These are phyloP conservation scores for Hirsutella thompsonii DNA, from an alignment of 2,329 filamentous ascomycete genomes.

Conservation along the genomic window DNA sequence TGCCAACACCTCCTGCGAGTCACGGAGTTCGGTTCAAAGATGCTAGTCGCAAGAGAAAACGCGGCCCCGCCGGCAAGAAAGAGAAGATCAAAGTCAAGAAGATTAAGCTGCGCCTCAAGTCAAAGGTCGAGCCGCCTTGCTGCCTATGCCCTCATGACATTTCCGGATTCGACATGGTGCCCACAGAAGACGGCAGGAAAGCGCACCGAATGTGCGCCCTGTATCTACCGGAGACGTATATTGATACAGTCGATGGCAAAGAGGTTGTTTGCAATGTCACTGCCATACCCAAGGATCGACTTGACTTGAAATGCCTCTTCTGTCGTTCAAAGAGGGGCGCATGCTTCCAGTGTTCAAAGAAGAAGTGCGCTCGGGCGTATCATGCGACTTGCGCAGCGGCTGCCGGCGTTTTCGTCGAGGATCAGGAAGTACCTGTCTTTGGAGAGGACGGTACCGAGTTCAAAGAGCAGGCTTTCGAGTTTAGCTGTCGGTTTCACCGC, in stretches of 20 bases:
- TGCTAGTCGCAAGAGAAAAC: conserved; percentile 49
- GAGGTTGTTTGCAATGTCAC: conserved; percentile 68
- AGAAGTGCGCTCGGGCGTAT: conserved; percentile 87
- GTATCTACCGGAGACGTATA: conserved; percentile 85
- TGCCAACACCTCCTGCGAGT: conserved; percentile 68
- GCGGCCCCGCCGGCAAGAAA: conserved; percentile 17
- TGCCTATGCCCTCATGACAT: conserved; percentile 87
- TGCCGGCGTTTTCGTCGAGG: conserved; percentile 83
- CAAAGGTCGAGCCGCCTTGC: conserved; percentile 65
- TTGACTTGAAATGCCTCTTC: conserved; percentile 88
- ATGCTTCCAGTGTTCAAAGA: conserved; percentile 91
- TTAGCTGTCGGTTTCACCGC: conserved; percentile 89
- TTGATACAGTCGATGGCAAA: conserved; percentile 56
- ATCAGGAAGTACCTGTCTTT: conserved; percentile 73
- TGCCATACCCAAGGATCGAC: conserved; percentile 73
- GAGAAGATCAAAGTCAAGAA: conserved; percentile 55
- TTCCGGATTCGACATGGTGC: conserved; percentile 65
- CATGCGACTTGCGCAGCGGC: conserved; percentile 90
- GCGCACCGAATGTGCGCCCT: conserved; percentile 82
- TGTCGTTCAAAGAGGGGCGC: conserved; percentile 91
- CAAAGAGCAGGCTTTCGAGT: conserved; percentile 81
- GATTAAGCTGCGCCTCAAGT: conserved; percentile 64
- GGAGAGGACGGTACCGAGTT: conserved; percentile 87
- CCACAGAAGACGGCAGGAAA: conserved; percentile 76
- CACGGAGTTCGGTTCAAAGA: conserved; percentile 55